phyloP scores from a whole-genome alignment of 2,329 filamentous ascomycete species.

The Helotiales sp. region DNA sequence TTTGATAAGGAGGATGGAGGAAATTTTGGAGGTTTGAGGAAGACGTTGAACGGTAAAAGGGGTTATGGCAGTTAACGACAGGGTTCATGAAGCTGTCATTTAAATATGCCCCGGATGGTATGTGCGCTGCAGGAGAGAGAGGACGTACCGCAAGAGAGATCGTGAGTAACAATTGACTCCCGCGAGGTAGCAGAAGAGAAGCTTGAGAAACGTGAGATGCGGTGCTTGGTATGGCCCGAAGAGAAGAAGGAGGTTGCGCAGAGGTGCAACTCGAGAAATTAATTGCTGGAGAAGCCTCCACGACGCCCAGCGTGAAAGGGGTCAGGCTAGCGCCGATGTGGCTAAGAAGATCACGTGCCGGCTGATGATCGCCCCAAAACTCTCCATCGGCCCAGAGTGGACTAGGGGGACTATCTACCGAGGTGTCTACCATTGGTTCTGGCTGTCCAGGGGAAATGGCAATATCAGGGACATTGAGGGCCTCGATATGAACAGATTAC shows the following conservation, averaged over 20 bases:
- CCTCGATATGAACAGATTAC: not conserved
- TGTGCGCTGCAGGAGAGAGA: slow-evolving; percentile 11
- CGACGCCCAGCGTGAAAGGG: slow-evolving; percentile 7
- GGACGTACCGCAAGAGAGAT: slow-evolving; percentile 14
- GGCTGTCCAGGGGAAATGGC: slow-evolving; percentile 1
- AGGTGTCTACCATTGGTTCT: not conserved
- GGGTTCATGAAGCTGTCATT: slow-evolving; percentile 31
- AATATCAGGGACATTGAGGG: too few species aligned
- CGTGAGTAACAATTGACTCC: slow-evolving; percentile 6
- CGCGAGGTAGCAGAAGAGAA: slow-evolving; percentile 1
- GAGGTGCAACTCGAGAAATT: slow-evolving; percentile 20
- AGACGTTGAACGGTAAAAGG: slow-evolving; percentile 28
- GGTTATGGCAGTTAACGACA: slow-evolving; percentile 26
- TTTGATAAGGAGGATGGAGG: slow-evolving; percentile 21
- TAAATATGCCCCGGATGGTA: slow-evolving; percentile 20
- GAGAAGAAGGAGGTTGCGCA: not conserved
- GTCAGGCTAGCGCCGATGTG: not conserved
- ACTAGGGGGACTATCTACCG: slow-evolving; percentile 2
- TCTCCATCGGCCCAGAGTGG: not conserved
- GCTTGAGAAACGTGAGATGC: not conserved
- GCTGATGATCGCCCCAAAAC: not conserved
- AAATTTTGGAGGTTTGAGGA: slow-evolving; percentile 23
- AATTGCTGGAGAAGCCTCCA: slow-evolving; percentile 12
- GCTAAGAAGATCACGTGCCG: not conserved
- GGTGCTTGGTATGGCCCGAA: slow-evolving; percentile 4